Percentiles rank a stretch among this genome's conserved stretches.
These are phyloP conservation scores for Ceratobasidium papillatum DNA, from an alignment of 1,284 basidiomycete species.

Conservation along the genomic window DNA sequence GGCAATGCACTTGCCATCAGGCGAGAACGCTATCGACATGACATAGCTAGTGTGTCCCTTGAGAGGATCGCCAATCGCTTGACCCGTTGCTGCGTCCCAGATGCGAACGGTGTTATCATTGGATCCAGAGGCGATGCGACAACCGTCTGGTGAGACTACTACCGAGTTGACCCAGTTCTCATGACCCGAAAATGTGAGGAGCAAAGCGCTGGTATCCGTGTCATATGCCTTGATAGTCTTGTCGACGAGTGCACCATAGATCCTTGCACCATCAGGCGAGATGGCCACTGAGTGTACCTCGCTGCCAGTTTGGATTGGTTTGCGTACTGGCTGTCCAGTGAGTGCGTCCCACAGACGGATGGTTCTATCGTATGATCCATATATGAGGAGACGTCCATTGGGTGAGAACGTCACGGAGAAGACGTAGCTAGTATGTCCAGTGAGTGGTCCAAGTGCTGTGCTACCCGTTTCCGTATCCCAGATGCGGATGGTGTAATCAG, in stretches of 20 bases:
- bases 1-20: slow-evolving; percentile 81
- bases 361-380: slow-evolving; percentile 27
- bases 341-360: slow-evolving; percentile 27
- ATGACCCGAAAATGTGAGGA: not conserved
- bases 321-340: not conserved
- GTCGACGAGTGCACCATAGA: not conserved
- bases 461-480: no score
- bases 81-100: slow-evolving; percentile 79
- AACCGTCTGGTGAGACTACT: slow-evolving; percentile 82
- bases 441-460: no score
- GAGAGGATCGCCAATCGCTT: slow-evolving; percentile 68
- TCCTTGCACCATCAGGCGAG: slow-evolving; percentile 27
- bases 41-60: slow-evolving; percentile 75
- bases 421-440: not conserved
- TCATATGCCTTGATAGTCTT: slow-evolving; percentile 3
- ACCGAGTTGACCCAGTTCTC: slow-evolving; percentile 72
- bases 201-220: not conserved
- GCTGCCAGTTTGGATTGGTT: not conserved
- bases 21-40: slow-evolving; percentile 81
- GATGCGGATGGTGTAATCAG: no score
- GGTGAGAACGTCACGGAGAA: slow-evolving; percentile 27
- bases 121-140: slow-evolving; percentile 84
- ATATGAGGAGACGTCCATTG: slow-evolving; percentile 35
- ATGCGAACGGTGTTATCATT: slow-evolving; percentile 88
- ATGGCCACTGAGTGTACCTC: not conserved